Evolutionary conservation across 177 flowering plant species (phyloP), one percentile per base, ranked within the genome.

Genomic region (Vitis hybrid): DNA sequence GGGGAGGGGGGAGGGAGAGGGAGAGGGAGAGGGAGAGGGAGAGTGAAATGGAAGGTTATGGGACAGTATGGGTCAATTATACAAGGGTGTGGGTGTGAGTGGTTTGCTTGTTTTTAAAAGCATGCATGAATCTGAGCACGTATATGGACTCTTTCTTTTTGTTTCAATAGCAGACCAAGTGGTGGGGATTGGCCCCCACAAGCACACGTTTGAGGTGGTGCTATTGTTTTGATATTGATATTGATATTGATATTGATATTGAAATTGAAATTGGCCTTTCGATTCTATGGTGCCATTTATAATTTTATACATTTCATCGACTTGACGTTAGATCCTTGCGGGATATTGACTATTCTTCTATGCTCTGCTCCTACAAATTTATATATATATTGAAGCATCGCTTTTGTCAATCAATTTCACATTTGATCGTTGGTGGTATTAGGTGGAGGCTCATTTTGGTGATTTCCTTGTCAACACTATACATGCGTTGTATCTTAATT

Each of bases 101-200:
- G 2, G 56, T 1, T 61, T 11, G 15, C 40, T 19, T n/a, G 57
- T 63, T 67, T 46, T 40, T 21, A 13, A 72, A 73, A 70, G 60
- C 82, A 79, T 79, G 82, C 82, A 79, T 79, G 79, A 76, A 76
- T 68, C 55, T 63, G 13, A 18, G 64, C 11, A 61, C 70, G 69
- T 75, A 73, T 32, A 30, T 70, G 55, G 69, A 49, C 59, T 24
- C 60, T 72, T 65, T 24, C 49, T 65, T 21, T 70, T 15, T 9
- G 17, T 21, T 52, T 55, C 40, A 30, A 48, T 11, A 30, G 15
- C 51, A 63, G 48, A 15, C 66, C 74, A 65, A 46, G 56, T 75
- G 70, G 66, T 46, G 2, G 19, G 35, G 60, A 12, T 40, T 64
- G 35, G 6, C 62, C 62, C 40, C 30, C 21, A 13, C n/a, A 14